Percentiles rank a stretch among this genome's conserved stretches.
phyloP scores from a whole-genome alignment of 352 stramenopile genomes.

The Phytopythium boreale region DNA sequence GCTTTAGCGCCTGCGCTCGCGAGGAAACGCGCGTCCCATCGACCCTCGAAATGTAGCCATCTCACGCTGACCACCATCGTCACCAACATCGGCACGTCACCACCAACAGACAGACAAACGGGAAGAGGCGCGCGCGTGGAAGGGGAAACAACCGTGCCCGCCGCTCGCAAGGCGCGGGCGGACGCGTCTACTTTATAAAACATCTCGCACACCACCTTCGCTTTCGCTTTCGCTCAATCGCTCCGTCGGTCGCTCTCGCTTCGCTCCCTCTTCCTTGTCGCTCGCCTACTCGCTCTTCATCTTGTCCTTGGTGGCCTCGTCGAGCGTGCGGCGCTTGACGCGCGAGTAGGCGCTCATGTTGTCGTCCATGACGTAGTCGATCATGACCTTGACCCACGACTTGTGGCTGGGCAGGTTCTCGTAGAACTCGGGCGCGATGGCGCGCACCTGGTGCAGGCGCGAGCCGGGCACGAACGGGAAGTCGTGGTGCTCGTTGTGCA shows the following conservation, averaged over 20 bases:
- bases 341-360: conserved; percentile 91
- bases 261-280: neutral
- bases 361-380: conserved; percentile 92
- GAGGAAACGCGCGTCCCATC: too few relatives aligned
- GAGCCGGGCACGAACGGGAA: conserved; percentile 92
- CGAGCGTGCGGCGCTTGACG: conserved; percentile 83
- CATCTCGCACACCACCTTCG: neutral
- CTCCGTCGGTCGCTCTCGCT: neutral
- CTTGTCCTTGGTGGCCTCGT: conserved; percentile 55
- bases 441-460: conserved; percentile 88
- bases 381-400: conserved; percentile 92
- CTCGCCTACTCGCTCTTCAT: conserved; percentile 61
- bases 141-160: neutral
- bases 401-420: conserved; percentile 92
- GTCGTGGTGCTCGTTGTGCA: conserved; percentile 99
- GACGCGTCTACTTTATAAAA: conserved; percentile 3
- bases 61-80: neutral
- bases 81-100: neutral
- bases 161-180: neutral
- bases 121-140: neutral
- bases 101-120: neutral
- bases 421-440: conserved; percentile 95
- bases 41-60: neutral
- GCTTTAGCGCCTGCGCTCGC: too few relatives aligned
- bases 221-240: neutral